Evolutionary conservation across 2,329 filamentous ascomycete species (phyloP), one percentile per base, ranked within the genome.

Genomic region (Chrysoporthe austroafricana): DNA sequence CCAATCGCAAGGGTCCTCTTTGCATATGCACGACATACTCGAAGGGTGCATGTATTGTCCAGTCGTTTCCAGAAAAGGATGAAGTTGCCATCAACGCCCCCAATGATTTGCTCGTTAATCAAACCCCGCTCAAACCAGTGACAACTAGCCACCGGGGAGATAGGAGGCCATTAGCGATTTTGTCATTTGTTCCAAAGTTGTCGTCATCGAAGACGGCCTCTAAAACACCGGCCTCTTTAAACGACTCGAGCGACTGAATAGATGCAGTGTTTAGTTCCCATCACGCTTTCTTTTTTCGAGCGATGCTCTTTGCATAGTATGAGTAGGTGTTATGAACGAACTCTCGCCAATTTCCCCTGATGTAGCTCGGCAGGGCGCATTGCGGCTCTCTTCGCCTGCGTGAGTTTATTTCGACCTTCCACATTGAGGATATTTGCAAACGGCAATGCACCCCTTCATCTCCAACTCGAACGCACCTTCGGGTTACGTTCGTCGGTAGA

Each of bases 351-450:
- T 46, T 61, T 2, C 21, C 42, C n/a, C 39, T 46, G 13, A 36
- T n/a, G 18, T 34, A 42, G 21, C 50, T 64, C 4, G 48, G 21
- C n/a, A 44, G 26, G 36, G 50, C 62, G 39, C 52, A 46, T 57
- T 66, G 64, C 57, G 64, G 64, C 64, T 66, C 64, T 46, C 39
- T 39, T 42, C 34, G 18, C 52, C 64, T 66, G 50, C 50, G 43
- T 66, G 50, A 62, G 39, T 50, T 42, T 62, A 66, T 14, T 57
- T 57, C 42, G 21, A 66, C 64, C 64, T 66, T 66, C 64, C 59
- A 57, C 13, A 57, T 66, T 39, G 36, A 62, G 64, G 2, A 11
- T 16, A 39, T 46, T 4, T 18, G 26, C 39, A 50, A 54, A n/a
- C 26, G 39, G 42, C 21, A 50, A 50, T 59, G 52, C 32, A 64